Base-by-base conservation (phyloP, 2,329 filamentous ascomycete species). In the Colletotrichum costaricense region DNA sequence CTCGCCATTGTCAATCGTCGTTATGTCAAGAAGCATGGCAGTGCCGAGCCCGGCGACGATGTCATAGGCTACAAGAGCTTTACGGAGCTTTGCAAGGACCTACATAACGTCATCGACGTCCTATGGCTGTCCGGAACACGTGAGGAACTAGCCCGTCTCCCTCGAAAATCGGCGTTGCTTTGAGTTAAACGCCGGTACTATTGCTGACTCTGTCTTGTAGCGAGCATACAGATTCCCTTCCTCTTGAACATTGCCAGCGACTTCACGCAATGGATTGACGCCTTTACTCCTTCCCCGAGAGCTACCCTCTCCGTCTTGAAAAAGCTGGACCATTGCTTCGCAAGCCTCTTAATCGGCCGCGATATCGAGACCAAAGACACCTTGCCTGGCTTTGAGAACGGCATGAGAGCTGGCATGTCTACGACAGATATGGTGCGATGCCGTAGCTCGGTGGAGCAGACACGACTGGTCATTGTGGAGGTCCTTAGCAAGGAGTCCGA, bases 81-180 rank as follows among this genome's bases (percentile, higher is more conserved):
- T 80, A 86, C 85, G 63, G 92, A 95, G 78, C 89, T 95, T 5
- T 94, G 91, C 67, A 89, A 86, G 69, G 95, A 98, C 78, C 82
- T 97, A 1, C 93, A 95, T 69, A 87, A 88, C 6, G 80, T 98
- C 14, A 84, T 97, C 19, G 93, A 97, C 81, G 89, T 97, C 8
- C 83, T 98, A 5, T 98, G 96, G 96, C 89, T 94, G 26, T 94
- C 92, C 35, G 94, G 93, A 11, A 98, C 95, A 26, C 95, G 95
- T 95, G 86, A 80, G 94, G 22, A 19, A 24, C 52, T 38, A n/a
- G 24, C 5, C 19, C 11, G 7, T 35, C 16, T 33, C 60, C 14
- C 14, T 22, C 26, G 7, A 38, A 49, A 6, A 49, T 49, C 19
- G 42, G 42, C 42, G 42, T 49, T 22, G 42, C 42, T 49, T 49